phyloP scores from a whole-genome alignment of 768 basidiomycete genomes.

The Trichaptum fuscoviolaceum region DNA sequence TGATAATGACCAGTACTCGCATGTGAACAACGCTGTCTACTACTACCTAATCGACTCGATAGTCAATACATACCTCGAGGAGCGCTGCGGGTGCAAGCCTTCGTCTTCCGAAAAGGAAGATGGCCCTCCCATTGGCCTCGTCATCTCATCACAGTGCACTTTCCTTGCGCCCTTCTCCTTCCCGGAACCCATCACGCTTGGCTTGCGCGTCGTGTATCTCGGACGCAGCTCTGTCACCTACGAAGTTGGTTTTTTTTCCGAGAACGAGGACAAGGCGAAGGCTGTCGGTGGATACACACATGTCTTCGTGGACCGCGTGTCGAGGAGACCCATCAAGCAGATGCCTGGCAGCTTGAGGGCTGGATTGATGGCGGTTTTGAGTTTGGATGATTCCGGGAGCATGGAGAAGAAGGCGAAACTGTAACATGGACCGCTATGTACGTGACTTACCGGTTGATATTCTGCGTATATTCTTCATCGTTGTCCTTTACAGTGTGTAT shows the following conservation, averaged over 20 bases:
- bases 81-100: conserved; percentile 54
- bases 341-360: conserved; percentile 38
- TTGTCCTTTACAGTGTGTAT: background rate
- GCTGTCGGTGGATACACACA: conserved; percentile 69
- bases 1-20: conserved; percentile 83
- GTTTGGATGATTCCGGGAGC: background rate
- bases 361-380: conserved; percentile 41
- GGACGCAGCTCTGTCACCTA: conserved; percentile 76
- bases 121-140: conserved; percentile 57
- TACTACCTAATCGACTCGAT: conserved; percentile 80
- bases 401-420: conserved; percentile 8
- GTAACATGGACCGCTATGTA: conserved; percentile 6
- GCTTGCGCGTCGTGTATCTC: conserved; percentile 59
- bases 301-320: conserved; percentile 68
- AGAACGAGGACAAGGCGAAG: conserved; percentile 33
- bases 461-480: background rate
- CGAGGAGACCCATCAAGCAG: conserved; percentile 43
- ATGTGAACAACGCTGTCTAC: conserved; percentile 78
- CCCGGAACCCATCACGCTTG: conserved; percentile 64
- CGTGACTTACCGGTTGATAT: background rate
- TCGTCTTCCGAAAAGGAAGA: conserved; percentile 6
- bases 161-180: conserved; percentile 73
- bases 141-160: conserved; percentile 74
- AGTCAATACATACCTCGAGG: conserved; percentile 74
- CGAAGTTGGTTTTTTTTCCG: conserved; percentile 71